phyloP scores from a whole-genome alignment of 1,139 yeast genomes.

The Hanseniaspora sp. region DNA sequence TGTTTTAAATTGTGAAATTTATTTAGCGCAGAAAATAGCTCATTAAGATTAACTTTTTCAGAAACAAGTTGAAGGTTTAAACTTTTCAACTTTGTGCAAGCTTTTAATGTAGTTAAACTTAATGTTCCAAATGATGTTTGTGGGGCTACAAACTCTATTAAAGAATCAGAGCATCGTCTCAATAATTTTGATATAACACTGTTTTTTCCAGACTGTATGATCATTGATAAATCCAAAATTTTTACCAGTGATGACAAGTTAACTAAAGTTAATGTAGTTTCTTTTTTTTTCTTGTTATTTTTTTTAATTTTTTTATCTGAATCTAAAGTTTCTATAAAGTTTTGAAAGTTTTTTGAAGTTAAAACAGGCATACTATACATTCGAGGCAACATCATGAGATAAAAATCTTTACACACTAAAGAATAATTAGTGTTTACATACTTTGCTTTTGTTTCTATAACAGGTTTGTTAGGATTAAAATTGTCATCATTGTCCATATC shows the following conservation, averaged over 20 bases:
- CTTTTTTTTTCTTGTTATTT: slow-evolving; percentile 1
- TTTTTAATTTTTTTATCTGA: slow-evolving; percentile 27
- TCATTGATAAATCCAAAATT: slow-evolving; percentile 58
- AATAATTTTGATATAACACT: slow-evolving; percentile 75
- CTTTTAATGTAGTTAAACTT: slow-evolving; percentile 65
- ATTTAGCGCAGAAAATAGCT: slow-evolving; percentile 63
- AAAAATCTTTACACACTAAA: slow-evolving; percentile 52
- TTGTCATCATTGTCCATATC: slow-evolving; percentile 11
- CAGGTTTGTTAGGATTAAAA: slow-evolving; percentile 14
- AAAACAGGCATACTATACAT: slow-evolving; percentile 55
- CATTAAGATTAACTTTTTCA: slow-evolving; percentile 74
- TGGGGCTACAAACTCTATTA: slow-evolving; percentile 72
- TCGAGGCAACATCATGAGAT: slow-evolving; percentile 46
- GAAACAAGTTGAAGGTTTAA: slow-evolving; percentile 82
- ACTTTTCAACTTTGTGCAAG: slow-evolving; percentile 52
- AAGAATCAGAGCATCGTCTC: slow-evolving; percentile 55
- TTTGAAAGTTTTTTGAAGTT: slow-evolving; percentile 53
- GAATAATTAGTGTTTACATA: slow-evolving; percentile 43
- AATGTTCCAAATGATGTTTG: slow-evolving; percentile 91
- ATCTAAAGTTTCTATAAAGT: slow-evolving; percentile 62
- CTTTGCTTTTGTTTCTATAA: slow-evolving; percentile 21
- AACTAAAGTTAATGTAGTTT: slow-evolving; percentile 9
- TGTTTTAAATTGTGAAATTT: slow-evolving; percentile 54
- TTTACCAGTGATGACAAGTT: slow-evolving; percentile 36
- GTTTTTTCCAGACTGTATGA: slow-evolving; percentile 86